A percentile compares a stretch with the other conserved stretches of the same genome.
Conservation (phyloP, 305 asterid genomes). For the Solanum hybrid region DNA sequence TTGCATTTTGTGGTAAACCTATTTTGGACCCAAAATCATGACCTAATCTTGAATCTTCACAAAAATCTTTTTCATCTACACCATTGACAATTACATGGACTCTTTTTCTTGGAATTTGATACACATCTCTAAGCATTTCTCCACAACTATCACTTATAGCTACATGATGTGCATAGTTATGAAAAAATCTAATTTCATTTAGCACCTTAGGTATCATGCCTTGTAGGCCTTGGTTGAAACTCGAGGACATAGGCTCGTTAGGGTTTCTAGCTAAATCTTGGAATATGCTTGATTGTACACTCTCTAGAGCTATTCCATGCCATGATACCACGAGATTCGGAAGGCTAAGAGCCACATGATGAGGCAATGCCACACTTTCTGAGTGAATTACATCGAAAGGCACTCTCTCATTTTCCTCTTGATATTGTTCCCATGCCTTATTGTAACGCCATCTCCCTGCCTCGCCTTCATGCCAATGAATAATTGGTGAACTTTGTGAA, state of each 20-base stretch:
- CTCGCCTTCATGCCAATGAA: slow-evolving; percentile 75
- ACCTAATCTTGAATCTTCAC: slow-evolving; percentile 32
- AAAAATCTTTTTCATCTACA: slow-evolving; percentile 49
- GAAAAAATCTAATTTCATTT: slow-evolving; percentile 68
- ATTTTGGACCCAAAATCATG: slow-evolving; percentile 37
- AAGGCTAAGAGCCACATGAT: slow-evolving; percentile 40
- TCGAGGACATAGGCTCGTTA: slow-evolving; percentile 39
- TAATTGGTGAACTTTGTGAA: slow-evolving; percentile 20
- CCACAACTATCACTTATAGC: slow-evolving; percentile 88
- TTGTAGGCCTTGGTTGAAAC: slow-evolving; percentile 45
- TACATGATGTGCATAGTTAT: slow-evolving; percentile 65
- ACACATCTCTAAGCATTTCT: slow-evolving; percentile 73
- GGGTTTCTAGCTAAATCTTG: slow-evolving; percentile 50
- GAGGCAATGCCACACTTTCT: slow-evolving; percentile 79
- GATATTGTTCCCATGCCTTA: slow-evolving; percentile 70
- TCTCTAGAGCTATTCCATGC: slow-evolving; percentile 91
- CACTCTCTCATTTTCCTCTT: slow-evolving; percentile 30
- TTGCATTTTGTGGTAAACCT: slow-evolving; percentile 58
- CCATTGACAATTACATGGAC: slow-evolving; percentile 87
- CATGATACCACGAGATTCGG: slow-evolving; percentile 68
- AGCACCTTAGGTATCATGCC: slow-evolving; percentile 66
- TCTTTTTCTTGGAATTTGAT: slow-evolving; percentile 57
- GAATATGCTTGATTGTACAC: slow-evolving; percentile 67
- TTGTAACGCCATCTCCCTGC: slow-evolving; percentile 61
- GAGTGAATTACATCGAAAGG: slow-evolving; percentile 69